A percentile compares a stretch with the other conserved stretches of the same genome.
phyloP scores from a whole-genome alignment of 257 asterid species.

The Phtheirospermum japonicum region DNA sequence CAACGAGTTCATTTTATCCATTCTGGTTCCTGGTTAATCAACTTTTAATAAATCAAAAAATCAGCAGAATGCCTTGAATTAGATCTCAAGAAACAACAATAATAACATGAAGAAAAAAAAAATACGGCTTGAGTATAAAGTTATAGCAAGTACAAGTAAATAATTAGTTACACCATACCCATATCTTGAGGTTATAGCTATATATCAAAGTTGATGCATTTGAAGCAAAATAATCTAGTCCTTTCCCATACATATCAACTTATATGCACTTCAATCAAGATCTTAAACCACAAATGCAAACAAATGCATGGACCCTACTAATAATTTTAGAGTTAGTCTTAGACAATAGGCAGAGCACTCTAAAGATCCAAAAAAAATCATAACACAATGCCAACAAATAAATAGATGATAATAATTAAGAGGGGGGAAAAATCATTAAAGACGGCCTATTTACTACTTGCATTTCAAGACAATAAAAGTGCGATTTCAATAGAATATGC shows the following conservation, averaged over 20 bases:
- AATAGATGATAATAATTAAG: constrained; percentile 32
- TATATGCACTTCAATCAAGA: constrained; percentile 20
- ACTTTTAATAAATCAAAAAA: too few species aligned
- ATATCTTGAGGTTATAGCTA: constrained; percentile 18
- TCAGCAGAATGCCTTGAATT: constrained; percentile 14
- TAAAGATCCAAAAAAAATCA: constrained; percentile 29
- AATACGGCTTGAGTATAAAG: too few species aligned
- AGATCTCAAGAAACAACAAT: constrained; percentile 33
- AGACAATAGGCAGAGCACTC: constrained; percentile 9
- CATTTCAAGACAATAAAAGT: constrained; percentile 33
- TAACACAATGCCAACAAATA: constrained; percentile 15
- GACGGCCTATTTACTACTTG: constrained; percentile 51
- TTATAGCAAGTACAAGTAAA: constrained; percentile 5
- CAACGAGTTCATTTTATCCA: too few species aligned
- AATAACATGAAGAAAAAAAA: constrained; percentile 6
- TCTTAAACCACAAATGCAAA: constrained; percentile 25
- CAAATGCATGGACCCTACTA: constrained; percentile 26
- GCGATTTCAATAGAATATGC: constrained; percentile 2
- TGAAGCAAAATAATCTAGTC: constrained; percentile 31
- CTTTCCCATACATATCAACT: constrained; percentile 1
- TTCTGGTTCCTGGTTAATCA: too few species aligned
- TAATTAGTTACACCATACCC: constrained; percentile 27
- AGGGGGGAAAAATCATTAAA: too few species aligned
- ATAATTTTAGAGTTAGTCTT: not conserved
- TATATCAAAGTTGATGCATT: constrained; percentile 12